These are phyloP conservation scores for Paspalum vaginatum DNA, from an alignment of 176 grass and related monocot genomes.

Conservation along the genomic window DNA sequence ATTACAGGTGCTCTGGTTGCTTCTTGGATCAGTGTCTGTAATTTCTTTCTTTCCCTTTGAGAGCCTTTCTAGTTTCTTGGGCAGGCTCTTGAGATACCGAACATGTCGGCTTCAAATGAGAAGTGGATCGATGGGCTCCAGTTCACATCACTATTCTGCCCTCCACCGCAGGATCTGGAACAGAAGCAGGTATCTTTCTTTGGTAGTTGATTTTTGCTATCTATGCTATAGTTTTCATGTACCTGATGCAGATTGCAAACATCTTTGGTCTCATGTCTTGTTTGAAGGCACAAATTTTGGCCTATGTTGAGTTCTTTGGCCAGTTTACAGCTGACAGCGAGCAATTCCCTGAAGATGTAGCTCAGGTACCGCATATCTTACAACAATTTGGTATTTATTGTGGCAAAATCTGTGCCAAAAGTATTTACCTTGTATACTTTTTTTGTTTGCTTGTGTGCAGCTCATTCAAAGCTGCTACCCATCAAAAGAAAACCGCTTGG, in stretches of 20 bases:
- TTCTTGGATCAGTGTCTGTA: constrained; percentile 38
- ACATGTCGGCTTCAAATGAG: constrained; percentile 77
- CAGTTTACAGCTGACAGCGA: constrained; percentile 95
- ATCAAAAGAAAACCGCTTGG: constrained; percentile 79
- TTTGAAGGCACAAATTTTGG: constrained; percentile 92
- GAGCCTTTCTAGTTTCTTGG: constrained; percentile 51
- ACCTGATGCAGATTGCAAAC: constrained; percentile 8
- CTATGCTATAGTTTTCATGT: constrained; percentile 6
- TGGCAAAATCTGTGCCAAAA: constrained; percentile 2
- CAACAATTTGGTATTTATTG: background rate
- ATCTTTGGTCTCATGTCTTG: constrained; percentile 23
- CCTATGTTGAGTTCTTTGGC: constrained; percentile 98
- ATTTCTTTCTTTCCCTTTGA: constrained; percentile 46
- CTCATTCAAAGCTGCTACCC: constrained; percentile 97
- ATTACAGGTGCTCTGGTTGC: constrained; percentile 37
- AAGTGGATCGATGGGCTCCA: constrained; percentile 92
- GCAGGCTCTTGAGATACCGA: constrained; percentile 52
- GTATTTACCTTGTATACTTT: background rate
- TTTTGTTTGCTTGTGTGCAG: constrained; percentile 56
- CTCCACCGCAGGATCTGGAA: constrained; percentile 75
- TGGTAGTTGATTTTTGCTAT: constrained; percentile 26
- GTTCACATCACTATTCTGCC: constrained; percentile 84
- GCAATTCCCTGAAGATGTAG: constrained; percentile 95
- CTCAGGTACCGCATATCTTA: constrained; percentile 66
- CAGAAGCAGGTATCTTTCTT: constrained; percentile 74